Base-by-base conservation (phyloP, 192 early-diverging fungal genomes). In the Coemansia sp. region DNA sequence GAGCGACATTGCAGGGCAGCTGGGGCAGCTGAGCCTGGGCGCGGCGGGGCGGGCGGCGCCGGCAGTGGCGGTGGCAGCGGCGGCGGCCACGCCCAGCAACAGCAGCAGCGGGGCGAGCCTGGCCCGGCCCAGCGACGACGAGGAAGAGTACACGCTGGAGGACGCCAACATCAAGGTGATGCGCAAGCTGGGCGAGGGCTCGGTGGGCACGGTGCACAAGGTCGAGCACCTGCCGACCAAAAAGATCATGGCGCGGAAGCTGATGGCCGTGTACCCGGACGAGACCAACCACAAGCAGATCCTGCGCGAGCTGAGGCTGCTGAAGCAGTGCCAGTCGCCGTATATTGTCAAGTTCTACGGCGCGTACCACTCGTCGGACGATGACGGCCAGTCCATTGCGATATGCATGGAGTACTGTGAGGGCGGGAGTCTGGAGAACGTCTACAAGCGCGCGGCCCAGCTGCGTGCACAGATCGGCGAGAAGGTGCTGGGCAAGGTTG, bases 361-460 rank as follows among this genome's bases (percentile, higher is more conserved):
- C 32, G 90, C 93, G 6, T 96, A 87, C 49, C 75, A 88, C 35
- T 80, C 88, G 35, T 88, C 89, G 16, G 86, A 80, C 42, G 75
- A 78, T 27, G 82, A 83, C 40, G 83, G 85, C 38, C 73, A 77
- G 36, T 81, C 82, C 3, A 81, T 99, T 5, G 89, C 85, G 4
- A 89, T 99, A 30, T 94, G 89, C 65, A 96, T 99, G 88, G 97
- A 98, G 76, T 96, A 87, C 58, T 93, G 93, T 75, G 87, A 90
- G 55, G 82, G 85, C 7, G 95, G 97, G 16, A 93, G 90, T 38
- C 78, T 99, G 28, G 92, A 98, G 50, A 76, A 79, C 23, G 86
- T 99, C 12, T 96, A 95, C 62, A 91, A 89, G 68, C 69, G 77
- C 9, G 78, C 81, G 32, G 65, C 69, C 19, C 67, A 76, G 38